These are phyloP conservation scores for Alternaria hordeiaustralica DNA, from an alignment of 2,329 filamentous ascomycete species.

Conservation along the genomic window DNA sequence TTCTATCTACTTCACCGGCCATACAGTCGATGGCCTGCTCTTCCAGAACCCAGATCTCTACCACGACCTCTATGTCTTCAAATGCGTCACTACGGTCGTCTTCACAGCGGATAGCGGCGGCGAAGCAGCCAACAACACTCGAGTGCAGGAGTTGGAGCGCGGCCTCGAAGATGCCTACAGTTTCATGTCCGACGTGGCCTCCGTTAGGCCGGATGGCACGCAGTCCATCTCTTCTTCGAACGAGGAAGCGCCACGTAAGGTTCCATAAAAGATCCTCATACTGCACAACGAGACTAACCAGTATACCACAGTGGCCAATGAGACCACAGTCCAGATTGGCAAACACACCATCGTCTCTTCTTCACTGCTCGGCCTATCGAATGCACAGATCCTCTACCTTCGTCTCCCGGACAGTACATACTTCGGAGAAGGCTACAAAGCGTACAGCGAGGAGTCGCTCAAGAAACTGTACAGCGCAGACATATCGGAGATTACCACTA, in stretches of 20 bases:
- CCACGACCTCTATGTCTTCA: conserved; percentile 36
- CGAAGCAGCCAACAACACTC: conserved; percentile 17
- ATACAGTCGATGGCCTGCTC: conserved; percentile 34
- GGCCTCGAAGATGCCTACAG: conserved; percentile 33
- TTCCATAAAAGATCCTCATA: background rate
- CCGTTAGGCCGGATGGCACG: background rate
- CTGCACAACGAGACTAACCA: background rate
- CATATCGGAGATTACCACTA: conserved; percentile 24
- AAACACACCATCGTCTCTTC: conserved; percentile 16
- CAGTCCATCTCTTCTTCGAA: background rate
- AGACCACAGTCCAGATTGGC: conserved; percentile 13
- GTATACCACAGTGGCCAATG: conserved; percentile 2
- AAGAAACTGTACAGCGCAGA: conserved; percentile 28
- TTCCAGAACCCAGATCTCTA: conserved; percentile 40
- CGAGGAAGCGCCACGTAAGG: conserved; percentile 2
- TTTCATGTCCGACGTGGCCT: conserved; percentile 23
- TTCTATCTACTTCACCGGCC: conserved; percentile 36
- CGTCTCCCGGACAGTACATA: conserved; percentile 33
- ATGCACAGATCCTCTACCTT: conserved; percentile 36
- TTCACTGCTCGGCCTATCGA: conserved; percentile 12
- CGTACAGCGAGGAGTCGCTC: conserved; percentile 22
- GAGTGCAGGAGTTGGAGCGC: conserved; percentile 25
- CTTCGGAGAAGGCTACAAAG: conserved; percentile 25
- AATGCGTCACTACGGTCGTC: conserved; percentile 33
- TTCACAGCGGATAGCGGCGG: conserved; percentile 36